Evolutionary conservation across 139 green algal species (phyloP).

Genomic region (Volvox africanus): DNA sequence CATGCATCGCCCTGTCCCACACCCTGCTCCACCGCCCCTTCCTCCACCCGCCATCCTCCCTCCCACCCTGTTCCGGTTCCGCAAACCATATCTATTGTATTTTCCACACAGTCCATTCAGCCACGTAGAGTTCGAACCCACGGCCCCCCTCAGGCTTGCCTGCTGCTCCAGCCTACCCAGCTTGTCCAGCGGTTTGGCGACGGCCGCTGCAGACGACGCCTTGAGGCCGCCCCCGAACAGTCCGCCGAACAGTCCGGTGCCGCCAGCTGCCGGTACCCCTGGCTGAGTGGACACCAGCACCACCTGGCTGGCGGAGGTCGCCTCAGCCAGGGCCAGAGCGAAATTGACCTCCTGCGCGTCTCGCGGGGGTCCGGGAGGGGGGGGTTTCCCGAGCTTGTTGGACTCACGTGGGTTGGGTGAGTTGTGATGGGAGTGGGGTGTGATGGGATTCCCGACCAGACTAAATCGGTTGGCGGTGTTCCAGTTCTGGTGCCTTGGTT

Average conservation of each 20-base stretch:
- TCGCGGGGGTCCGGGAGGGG: not conserved
- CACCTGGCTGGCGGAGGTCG: conserved; percentile 3
- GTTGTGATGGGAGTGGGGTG: too few species aligned
- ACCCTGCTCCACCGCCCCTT: not conserved
- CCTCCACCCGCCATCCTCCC: not conserved
- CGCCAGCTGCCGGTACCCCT: not conserved
- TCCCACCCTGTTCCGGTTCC: not conserved
- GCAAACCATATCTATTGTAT: not conserved
- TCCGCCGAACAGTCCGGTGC: not conserved
- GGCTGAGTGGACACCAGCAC: conserved; percentile 41
- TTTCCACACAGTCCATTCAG: too few species aligned
- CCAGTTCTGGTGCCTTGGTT: too few species aligned
- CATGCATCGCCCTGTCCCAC: too few species aligned
- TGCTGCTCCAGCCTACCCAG: conserved; percentile 28
- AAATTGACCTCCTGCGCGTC: conserved; percentile 9
- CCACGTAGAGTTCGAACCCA: too few species aligned
- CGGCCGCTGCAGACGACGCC: not conserved
- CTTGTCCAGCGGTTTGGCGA: not conserved
- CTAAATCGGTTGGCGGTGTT: too few species aligned
- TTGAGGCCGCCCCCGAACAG: conserved; percentile 21
- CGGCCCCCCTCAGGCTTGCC: not conserved
- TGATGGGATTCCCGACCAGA: too few species aligned
- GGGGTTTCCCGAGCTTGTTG: too few species aligned
- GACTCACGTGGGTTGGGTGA: too few species aligned
- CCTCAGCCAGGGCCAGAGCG: conserved; percentile 16